Evolutionary conservation across 805 yeast genomes (phyloP).

Genomic region (Tetrapisispora phaffii): DNA sequence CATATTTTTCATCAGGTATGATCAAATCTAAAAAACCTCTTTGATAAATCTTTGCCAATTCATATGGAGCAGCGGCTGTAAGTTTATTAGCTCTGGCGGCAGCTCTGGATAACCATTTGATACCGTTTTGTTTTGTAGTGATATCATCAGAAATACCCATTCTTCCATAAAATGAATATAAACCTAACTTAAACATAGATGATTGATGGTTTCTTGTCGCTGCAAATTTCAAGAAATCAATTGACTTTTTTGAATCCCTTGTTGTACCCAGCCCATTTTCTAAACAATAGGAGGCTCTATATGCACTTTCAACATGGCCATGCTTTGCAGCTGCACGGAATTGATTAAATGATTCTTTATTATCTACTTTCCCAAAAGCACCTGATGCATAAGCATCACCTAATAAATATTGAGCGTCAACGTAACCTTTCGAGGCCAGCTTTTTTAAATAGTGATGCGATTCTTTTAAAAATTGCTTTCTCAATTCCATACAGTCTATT

Average conservation of each 20-base stretch:
- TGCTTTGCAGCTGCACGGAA: slow-evolving; percentile 90
- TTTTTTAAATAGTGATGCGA: slow-evolving; percentile 60
- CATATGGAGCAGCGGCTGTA: slow-evolving; percentile 90
- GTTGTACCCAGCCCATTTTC: slow-evolving; percentile 92
- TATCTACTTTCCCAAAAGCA: slow-evolving; percentile 69
- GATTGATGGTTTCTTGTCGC: slow-evolving; percentile 90
- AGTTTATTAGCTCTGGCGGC: slow-evolving; percentile 73
- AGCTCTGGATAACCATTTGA: slow-evolving; percentile 88
- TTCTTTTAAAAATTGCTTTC: slow-evolving; percentile 59
- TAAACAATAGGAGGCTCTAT: slow-evolving; percentile 81
- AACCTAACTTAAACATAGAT: slow-evolving; percentile 91
- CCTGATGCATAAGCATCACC: slow-evolving; percentile 89
- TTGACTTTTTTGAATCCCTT: slow-evolving; percentile 76
- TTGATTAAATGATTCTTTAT: slow-evolving; percentile 61
- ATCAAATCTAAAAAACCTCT: slow-evolving; percentile 80
- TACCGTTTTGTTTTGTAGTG: slow-evolving; percentile 71
- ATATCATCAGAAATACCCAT: slow-evolving; percentile 70
- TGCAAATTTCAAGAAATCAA: slow-evolving; percentile 75
- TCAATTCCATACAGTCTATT: slow-evolving; percentile 22
- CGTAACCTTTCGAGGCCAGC: slow-evolving; percentile 68
- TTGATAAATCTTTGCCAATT: slow-evolving; percentile 74
- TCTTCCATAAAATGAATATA: slow-evolving; percentile 71
- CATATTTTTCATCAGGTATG: slow-evolving; percentile 74
- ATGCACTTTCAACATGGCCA: slow-evolving; percentile 85
- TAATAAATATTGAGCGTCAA: slow-evolving; percentile 83